Percentiles rank a stretch among this genome's conserved stretches.
Conservation (phyloP, 371 early-diverging fungal genomes). For the Dinochytrium kinnereticum region DNA sequence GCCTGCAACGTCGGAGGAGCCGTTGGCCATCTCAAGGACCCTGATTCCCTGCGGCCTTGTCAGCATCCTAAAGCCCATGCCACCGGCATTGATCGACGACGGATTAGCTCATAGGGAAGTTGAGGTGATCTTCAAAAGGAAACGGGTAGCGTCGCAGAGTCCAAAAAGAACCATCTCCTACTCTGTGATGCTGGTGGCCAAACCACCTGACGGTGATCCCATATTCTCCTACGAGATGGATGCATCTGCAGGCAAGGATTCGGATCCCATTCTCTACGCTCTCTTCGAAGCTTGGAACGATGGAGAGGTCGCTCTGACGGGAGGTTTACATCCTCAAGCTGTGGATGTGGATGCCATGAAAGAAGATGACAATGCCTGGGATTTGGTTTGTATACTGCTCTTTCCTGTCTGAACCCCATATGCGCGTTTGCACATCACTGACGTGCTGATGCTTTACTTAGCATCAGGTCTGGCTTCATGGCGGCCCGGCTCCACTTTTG, state of each 20-base stretch:
- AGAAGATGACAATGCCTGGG: neutral
- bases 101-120: neutral
- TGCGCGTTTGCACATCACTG: too few relatives aligned
- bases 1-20: too few relatives aligned
- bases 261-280: neutral
- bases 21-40: too few relatives aligned
- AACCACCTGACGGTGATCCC: neutral
- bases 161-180: neutral
- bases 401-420: neutral
- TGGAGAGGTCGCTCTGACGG: neutral
- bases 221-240: neutral
- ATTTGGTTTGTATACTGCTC: neutral
- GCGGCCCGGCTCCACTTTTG: neutral
- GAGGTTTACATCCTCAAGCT: neutral
- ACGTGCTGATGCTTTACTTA: too few relatives aligned
- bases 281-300: neutral
- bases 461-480: constrained; percentile 12
- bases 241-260: neutral
- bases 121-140: neutral
- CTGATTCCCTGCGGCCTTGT: neutral
- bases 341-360: neutral
- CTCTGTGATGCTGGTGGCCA: neutral
- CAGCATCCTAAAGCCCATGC: neutral
- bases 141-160: neutral
- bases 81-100: neutral